A percentile compares a stretch with the other conserved stretches of the same genome.
Conservation (phyloP, 257 asterid genomes). For the Verbena officinalis region DNA sequence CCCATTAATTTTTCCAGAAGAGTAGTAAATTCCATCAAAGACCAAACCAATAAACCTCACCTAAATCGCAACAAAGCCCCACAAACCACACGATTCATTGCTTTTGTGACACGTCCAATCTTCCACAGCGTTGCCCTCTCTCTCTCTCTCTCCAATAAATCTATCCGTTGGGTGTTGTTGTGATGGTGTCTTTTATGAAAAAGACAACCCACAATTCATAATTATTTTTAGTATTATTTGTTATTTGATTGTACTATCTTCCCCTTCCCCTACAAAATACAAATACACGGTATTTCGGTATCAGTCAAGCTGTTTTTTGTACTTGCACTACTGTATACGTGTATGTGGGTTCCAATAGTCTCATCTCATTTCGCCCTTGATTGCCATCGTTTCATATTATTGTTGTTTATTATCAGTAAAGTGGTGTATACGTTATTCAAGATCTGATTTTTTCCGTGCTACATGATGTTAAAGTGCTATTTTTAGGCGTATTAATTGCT, state of each 20-base stretch:
- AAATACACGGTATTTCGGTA: slow-evolving; percentile 23
- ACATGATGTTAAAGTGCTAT: neutral
- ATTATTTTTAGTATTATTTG: neutral
- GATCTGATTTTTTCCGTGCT: slow-evolving; percentile 22
- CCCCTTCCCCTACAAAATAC: slow-evolving; percentile 12
- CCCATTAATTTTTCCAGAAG: neutral
- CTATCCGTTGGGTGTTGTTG: slow-evolving; percentile 42
- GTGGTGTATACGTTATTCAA: slow-evolving; percentile 14
- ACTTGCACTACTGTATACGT: slow-evolving; percentile 27
- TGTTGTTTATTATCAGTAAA: neutral
- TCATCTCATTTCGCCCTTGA: slow-evolving; percentile 8
- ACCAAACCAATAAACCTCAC: slow-evolving; percentile 4
- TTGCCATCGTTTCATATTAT: slow-evolving; percentile 15
- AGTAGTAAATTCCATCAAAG: neutral
- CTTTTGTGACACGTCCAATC: slow-evolving; percentile 52
- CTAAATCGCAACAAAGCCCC: slow-evolving; percentile 26
- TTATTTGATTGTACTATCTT: neutral
- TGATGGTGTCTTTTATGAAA: slow-evolving; percentile 30
- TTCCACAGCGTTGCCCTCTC: slow-evolving; percentile 36
- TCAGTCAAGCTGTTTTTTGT: slow-evolving; percentile 40
- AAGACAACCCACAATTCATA: slow-evolving; percentile 25
- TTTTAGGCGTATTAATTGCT: slow-evolving; percentile 28
- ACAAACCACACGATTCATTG: slow-evolving; percentile 29
- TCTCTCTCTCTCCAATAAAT: slow-evolving; percentile 38
- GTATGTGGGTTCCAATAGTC: slow-evolving; percentile 5